phyloP scores from a whole-genome alignment of 139 green algal genomes.

The Micromonas commoda region DNA sequence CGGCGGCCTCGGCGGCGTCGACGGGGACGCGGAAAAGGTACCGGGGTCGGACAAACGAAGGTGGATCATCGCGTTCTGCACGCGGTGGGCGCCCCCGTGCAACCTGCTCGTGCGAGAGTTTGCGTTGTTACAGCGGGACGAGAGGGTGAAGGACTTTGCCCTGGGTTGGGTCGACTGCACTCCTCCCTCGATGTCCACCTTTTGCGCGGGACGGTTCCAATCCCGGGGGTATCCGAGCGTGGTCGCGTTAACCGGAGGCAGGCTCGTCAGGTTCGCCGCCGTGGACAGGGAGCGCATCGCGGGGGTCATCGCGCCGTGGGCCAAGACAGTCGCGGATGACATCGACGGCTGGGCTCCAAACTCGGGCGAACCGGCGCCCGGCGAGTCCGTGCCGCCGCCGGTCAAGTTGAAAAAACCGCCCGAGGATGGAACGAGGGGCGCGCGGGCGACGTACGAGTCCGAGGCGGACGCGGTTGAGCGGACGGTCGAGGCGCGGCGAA shows the following conservation, averaged over 20 bases:
- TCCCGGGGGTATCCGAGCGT: neutral
- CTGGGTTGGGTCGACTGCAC: neutral
- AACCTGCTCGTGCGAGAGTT: neutral
- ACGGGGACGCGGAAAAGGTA: neutral
- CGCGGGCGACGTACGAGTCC: neutral
- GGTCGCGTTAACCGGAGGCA: neutral
- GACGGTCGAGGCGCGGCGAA: too few relatives aligned
- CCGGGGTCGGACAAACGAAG: neutral
- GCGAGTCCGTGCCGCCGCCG: neutral
- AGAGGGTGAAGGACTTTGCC: neutral
- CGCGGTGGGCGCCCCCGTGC: neutral
- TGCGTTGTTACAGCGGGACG: neutral
- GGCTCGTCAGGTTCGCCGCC: neutral
- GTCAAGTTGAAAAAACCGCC: neutral
- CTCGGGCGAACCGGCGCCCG: too few relatives aligned
- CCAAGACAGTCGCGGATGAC: neutral
- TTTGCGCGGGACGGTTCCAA: neutral
- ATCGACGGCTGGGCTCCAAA: neutral
- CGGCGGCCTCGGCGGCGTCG: neutral
- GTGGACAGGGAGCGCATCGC: neutral
- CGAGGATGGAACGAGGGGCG: too few relatives aligned
- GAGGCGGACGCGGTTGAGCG: neutral
- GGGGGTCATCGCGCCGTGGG: neutral
- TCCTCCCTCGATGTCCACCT: neutral
- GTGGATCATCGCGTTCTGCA: neutral